Conservation (phyloP, 768 basidiomycete genomes). For the Phlegmacium glaucopus region DNA sequence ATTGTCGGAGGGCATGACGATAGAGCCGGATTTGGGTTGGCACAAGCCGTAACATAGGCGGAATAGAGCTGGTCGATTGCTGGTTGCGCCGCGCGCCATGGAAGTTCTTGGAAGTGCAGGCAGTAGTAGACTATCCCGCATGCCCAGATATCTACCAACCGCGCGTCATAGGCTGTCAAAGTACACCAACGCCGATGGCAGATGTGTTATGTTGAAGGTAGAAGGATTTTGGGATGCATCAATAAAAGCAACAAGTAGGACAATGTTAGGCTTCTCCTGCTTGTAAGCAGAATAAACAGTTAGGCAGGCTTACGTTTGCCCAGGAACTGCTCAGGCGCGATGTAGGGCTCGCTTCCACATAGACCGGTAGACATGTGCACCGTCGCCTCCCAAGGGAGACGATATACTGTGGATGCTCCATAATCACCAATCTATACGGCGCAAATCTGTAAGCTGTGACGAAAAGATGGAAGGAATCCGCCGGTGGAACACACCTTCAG, state of each 20-base stretch:
- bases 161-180: constrained; percentile 88
- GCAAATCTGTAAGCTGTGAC: not conserved
- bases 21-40: constrained; percentile 40
- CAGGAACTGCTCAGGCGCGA: constrained; percentile 96
- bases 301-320: constrained; percentile 80
- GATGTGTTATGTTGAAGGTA: constrained; percentile 2
- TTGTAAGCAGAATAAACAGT: constrained; percentile 21
- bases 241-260: constrained; percentile 17
- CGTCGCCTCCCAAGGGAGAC: constrained; percentile 96
- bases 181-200: constrained; percentile 1
- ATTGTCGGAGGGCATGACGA: constrained; percentile 65
- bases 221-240: constrained; percentile 25
- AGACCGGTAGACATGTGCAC: constrained; percentile 97
- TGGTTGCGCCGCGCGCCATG: constrained; percentile 92
- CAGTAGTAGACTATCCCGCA: constrained; percentile 98
- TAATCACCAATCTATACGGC: constrained; percentile 87
- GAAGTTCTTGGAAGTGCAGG: constrained; percentile 95
- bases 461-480: not conserved
- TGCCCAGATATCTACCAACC: constrained; percentile 97
- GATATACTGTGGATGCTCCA: constrained; percentile 97
- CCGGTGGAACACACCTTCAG: constrained; percentile 65
- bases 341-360: constrained; percentile 98
- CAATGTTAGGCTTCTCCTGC: constrained; percentile 30
- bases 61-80: constrained; percentile 73
- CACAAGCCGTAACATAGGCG: constrained; percentile 63